Percentiles rank a stretch among this genome's conserved stretches.
phyloP scores from a whole-genome alignment of 2,329 filamentous ascomycete species.

The Apiospora malaysiana region DNA sequence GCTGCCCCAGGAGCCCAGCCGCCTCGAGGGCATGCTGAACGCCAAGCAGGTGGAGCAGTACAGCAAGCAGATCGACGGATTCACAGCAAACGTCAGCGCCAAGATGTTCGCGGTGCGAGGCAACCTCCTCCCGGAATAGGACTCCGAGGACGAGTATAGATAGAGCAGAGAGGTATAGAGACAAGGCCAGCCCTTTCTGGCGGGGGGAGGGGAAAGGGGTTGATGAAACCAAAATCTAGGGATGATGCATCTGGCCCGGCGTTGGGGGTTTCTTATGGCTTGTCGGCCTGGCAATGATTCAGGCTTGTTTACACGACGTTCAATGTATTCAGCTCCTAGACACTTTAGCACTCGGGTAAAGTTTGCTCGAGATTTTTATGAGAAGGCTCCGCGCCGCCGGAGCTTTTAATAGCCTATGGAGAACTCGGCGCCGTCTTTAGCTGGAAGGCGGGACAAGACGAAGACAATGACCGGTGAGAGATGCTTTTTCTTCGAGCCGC shows the following conservation, averaged over 20 bases:
- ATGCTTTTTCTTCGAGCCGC: not conserved
- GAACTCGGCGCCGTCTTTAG: not conserved
- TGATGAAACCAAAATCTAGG: constrained; percentile 18
- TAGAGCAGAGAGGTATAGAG: constrained; percentile 23
- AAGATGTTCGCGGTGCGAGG: constrained; percentile 98
- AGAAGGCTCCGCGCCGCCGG: constrained; percentile 14
- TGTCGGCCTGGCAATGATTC: constrained; percentile 18
- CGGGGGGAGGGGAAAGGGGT: constrained; percentile 22
- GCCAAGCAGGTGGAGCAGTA: constrained; percentile 98
- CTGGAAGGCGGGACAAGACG: not conserved
- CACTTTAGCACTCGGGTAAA: constrained; percentile 8
- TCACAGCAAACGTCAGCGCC: constrained; percentile 86
- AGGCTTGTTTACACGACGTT: constrained; percentile 21
- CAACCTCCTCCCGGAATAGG: constrained; percentile 65
- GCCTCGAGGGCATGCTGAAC: constrained; percentile 92
- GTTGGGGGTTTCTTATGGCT: constrained; percentile 36
- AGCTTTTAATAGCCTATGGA: constrained; percentile 16
- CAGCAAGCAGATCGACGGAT: constrained; percentile 94
- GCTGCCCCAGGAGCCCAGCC: constrained; percentile 91
- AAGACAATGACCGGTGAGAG: not conserved
- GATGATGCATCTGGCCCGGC: constrained; percentile 42
- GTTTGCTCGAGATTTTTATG: constrained; percentile 16
- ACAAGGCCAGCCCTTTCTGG: constrained; percentile 24
- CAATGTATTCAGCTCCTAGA: constrained; percentile 21
- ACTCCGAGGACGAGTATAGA: not conserved